A percentile compares a stretch with the other conserved stretches of the same genome.
phyloP scores from a whole-genome alignment of 345 rosid species.

The Sonneratia alba region DNA sequence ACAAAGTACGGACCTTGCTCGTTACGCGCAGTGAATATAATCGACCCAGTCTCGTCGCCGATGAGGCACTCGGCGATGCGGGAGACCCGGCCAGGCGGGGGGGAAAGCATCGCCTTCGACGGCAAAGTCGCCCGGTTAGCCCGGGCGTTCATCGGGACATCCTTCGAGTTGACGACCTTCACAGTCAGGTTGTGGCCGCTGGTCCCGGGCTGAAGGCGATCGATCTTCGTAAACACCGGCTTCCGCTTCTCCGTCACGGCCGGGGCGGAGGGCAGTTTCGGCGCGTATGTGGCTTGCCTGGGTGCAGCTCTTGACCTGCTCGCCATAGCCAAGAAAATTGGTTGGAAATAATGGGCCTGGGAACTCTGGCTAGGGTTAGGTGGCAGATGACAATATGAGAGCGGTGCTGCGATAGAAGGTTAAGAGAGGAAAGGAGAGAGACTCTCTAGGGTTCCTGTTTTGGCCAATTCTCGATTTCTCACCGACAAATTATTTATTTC shows the following conservation, averaged over 20 bases:
- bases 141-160: constrained; percentile 31
- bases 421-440: neutral
- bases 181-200: constrained; percentile 54
- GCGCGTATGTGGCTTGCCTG: constrained; percentile 1
- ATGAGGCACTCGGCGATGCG: constrained; percentile 62
- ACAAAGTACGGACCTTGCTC: constrained; percentile 45
- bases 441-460: neutral
- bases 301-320: constrained; percentile 2
- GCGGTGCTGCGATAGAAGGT: neutral
- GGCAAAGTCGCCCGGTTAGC: constrained; percentile 5
- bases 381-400: neutral
- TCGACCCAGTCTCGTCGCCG: constrained; percentile 67
- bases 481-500: neutral
- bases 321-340: neutral
- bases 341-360: neutral
- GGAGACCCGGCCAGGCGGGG: constrained; percentile 31
- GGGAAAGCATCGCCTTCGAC: constrained; percentile 21
- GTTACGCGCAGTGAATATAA: constrained; percentile 65
- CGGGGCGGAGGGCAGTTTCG: neutral
- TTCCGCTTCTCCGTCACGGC: constrained; percentile 42
- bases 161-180: constrained; percentile 42
- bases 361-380: neutral
- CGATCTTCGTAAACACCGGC: constrained; percentile 58
- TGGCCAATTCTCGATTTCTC: neutral
- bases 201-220: constrained; percentile 56